These are phyloP conservation scores for Phoma sp. DNA, from an alignment of 2,329 filamentous ascomycete species.

Conservation along the genomic window DNA sequence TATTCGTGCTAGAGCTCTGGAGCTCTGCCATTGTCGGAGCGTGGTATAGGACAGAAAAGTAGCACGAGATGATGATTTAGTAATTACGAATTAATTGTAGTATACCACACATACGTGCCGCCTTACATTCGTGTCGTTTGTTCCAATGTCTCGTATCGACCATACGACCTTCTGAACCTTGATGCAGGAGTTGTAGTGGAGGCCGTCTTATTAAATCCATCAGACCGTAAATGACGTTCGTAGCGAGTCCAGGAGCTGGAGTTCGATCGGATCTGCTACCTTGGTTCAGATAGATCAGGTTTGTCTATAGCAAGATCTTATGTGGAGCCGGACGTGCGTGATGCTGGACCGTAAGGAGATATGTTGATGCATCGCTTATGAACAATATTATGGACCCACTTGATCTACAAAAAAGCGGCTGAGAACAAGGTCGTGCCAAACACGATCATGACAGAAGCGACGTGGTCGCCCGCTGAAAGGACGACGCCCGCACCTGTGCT, in stretches of 20 bases:
- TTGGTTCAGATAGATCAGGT: too few relatives aligned
- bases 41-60: not conserved
- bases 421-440: conserved; percentile 9
- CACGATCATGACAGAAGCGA: not conserved
- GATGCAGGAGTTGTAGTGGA: not conserved
- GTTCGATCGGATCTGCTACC: too few relatives aligned
- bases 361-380: too few relatives aligned
- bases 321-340: too few relatives aligned
- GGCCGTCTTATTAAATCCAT: too few relatives aligned
- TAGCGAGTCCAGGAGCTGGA: too few relatives aligned
- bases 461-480: not conserved
- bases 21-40: not conserved
- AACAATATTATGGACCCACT: too few relatives aligned
- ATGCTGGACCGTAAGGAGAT: too few relatives aligned
- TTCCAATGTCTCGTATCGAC: not conserved
- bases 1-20: conserved; percentile 2
- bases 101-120: not conserved
- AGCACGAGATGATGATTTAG: not conserved
- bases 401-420: conserved; percentile 1
- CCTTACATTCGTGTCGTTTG: not conserved
- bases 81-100: conserved; percentile 14
- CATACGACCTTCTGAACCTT: not conserved
- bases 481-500: conserved; percentile 10
- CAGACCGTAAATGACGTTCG: too few relatives aligned
- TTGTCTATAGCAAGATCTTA: too few relatives aligned